phyloP scores from a whole-genome alignment of 2,329 filamentous ascomycete species.

The Chrysoporthe austroafricana region DNA sequence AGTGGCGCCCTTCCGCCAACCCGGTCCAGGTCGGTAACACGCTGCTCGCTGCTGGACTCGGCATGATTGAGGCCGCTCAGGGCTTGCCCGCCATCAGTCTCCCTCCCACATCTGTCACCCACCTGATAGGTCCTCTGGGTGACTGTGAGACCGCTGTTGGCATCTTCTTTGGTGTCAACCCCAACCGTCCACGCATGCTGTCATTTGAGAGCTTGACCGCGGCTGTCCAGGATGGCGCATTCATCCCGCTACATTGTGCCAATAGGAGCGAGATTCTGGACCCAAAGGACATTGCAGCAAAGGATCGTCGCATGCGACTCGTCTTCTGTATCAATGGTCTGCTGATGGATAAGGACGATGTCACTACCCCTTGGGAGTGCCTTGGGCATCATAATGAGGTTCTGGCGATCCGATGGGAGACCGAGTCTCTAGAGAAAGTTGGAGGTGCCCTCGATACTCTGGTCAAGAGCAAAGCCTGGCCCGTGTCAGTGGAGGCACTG shows the following conservation, averaged over 20 bases:
- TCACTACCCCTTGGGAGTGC: conserved; percentile 77
- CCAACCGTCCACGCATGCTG: conserved; percentile 77
- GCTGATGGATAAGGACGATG: conserved; percentile 72
- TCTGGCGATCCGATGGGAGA: conserved; percentile 84
- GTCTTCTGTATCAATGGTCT: conserved; percentile 84
- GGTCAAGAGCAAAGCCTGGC: conserved; percentile 81
- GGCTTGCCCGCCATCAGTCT: conserved; percentile 66
- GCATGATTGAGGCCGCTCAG: conserved; percentile 67
- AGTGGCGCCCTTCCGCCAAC: conserved; percentile 66
- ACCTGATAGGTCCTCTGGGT: conserved; percentile 78
- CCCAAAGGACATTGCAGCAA: conserved; percentile 54
- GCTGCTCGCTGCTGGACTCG: conserved; percentile 77
- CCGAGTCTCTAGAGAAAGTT: conserved; percentile 75
- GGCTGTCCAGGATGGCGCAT: conserved; percentile 87
- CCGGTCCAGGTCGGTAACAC: conserved; percentile 61
- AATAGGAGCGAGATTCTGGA: conserved; percentile 49
- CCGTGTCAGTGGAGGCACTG: conserved; percentile 61
- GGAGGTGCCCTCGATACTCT: conserved; percentile 78
- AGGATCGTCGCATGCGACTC: conserved; percentile 74
- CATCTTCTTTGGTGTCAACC: conserved; percentile 89
- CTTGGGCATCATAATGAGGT: conserved; percentile 75
- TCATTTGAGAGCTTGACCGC: conserved; percentile 87
- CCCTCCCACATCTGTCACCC: conserved; percentile 73
- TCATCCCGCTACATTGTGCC: conserved; percentile 65
- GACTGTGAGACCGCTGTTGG: conserved; percentile 81